phyloP scores from a whole-genome alignment of 2,329 filamentous ascomycete species.

The Colletotrichum sp. region DNA sequence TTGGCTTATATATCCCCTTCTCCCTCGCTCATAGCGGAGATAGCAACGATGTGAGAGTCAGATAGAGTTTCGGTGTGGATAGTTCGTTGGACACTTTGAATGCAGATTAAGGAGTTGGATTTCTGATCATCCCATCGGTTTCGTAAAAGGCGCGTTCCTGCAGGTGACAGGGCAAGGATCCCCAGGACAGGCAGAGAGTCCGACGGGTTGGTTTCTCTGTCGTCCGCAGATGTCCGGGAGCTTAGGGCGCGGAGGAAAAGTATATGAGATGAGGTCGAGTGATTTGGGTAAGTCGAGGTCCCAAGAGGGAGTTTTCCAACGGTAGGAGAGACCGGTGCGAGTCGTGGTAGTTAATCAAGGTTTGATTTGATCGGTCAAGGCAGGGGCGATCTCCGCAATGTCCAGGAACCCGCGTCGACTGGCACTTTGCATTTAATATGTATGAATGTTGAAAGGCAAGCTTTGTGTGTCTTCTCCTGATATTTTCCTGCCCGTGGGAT shows the following conservation, averaged over 20 bases:
- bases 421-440: not conserved
- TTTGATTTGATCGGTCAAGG: not conserved
- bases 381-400: not conserved
- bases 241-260: not conserved
- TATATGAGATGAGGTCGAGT: slow-evolving; percentile 4
- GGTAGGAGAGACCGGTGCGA: not conserved
- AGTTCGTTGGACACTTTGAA: not conserved
- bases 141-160: not conserved
- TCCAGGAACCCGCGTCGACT: not conserved
- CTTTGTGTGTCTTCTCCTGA: not conserved
- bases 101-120: not conserved
- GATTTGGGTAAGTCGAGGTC: not conserved
- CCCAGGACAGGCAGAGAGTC: not conserved
- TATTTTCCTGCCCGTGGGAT: not conserved
- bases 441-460: not conserved
- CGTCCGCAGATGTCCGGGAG: not conserved
- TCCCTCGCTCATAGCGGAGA: not conserved
- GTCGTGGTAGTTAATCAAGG: not conserved
- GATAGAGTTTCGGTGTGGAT: not conserved
- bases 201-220: not conserved
- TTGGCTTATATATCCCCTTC: slow-evolving; percentile 1
- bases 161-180: not conserved
- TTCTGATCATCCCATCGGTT: not conserved
- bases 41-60: not conserved
- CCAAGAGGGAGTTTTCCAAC: not conserved